phyloP scores from a whole-genome alignment of 2,329 filamentous ascomycete species.

The Pyricularia sp. region DNA sequence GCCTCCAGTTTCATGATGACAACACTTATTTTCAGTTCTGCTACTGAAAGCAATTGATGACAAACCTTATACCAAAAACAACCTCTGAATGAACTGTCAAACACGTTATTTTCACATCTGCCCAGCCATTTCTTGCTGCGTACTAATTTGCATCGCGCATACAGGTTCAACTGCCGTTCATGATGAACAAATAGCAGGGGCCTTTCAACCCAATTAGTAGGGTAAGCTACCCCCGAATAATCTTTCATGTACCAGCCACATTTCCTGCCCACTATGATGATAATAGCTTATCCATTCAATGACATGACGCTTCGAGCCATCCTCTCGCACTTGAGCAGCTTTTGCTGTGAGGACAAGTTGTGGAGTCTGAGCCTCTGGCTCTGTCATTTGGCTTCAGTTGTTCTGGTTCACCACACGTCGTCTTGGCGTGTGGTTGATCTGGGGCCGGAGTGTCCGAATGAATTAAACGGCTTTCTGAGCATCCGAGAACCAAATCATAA shows the following conservation, averaged over 20 bases:
- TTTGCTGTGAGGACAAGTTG: constrained; percentile 58
- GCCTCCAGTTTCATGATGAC: constrained; percentile 49
- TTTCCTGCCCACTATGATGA: constrained; percentile 36
- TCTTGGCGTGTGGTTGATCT: constrained; percentile 35
- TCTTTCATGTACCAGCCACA: constrained; percentile 1
- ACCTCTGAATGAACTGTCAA: constrained; percentile 14
- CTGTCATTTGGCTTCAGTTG: constrained; percentile 55
- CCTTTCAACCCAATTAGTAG: neutral
- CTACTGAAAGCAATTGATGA: constrained; percentile 63
- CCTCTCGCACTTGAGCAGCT: constrained; percentile 60
- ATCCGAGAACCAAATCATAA: neutral
- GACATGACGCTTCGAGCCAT: constrained; percentile 59
- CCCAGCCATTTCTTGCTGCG: neutral
- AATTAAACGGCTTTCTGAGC: constrained; percentile 29
- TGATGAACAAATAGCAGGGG: neutral
- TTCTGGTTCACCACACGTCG: constrained; percentile 38
- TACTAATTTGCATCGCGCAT: neutral
- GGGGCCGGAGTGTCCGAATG: constrained; percentile 24
- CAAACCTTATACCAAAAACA: constrained; percentile 56
- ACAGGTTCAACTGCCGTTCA: neutral
- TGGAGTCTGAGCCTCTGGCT: constrained; percentile 51
- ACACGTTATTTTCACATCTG: neutral
- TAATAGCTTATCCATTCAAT: constrained; percentile 71
- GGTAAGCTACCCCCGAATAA: neutral
- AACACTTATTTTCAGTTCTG: constrained; percentile 59